Conservation (phyloP, 192 early-diverging fungal species). For the Backusella luteola region DNA sequence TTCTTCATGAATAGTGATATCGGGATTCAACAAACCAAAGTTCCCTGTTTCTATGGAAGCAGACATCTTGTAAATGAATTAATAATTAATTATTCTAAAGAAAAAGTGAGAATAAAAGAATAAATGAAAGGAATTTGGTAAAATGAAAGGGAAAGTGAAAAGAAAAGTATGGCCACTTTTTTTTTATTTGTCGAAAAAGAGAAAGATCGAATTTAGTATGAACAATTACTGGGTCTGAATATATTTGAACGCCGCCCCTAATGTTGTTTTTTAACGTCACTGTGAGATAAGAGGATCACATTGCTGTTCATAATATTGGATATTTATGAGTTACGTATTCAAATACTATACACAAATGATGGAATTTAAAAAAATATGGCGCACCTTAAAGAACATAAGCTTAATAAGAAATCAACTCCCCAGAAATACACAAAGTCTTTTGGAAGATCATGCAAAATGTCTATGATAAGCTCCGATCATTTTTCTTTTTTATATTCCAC, state of each 20-base stretch:
- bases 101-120: neutral
- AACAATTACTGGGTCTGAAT: neutral
- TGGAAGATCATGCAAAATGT: neutral
- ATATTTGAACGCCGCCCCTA: neutral
- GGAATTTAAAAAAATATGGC: neutral
- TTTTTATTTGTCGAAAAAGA: neutral
- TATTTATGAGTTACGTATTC: no score
- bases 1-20: conserved; percentile 1
- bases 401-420: neutral
- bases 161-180: neutral
- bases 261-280: neutral
- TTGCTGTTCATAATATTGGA: neutral
- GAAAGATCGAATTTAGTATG: neutral
- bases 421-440: neutral
- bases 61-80: neutral
- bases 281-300: neutral
- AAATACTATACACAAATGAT: no score
- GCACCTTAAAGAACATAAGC: neutral
- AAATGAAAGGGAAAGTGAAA: neutral
- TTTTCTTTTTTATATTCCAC: neutral
- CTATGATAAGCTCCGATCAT: neutral
- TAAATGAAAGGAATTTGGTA: neutral
- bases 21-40: neutral
- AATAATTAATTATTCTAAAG: neutral
- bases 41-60: neutral